These are phyloP conservation scores for Pisolithus marmoratus DNA, from an alignment of 768 basidiomycete species.

Conservation along the genomic window DNA sequence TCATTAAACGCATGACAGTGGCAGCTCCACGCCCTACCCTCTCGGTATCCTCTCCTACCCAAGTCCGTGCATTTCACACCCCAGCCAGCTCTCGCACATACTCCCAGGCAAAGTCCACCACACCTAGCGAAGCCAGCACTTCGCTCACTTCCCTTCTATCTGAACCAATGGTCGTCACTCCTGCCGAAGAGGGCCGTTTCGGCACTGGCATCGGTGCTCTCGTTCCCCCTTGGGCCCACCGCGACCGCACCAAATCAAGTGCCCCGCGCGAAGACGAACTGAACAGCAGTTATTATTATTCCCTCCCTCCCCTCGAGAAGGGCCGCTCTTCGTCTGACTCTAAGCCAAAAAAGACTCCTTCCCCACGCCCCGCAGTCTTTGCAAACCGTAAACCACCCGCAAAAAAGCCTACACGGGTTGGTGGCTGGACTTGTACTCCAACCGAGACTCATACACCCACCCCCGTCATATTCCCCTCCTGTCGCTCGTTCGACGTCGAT, in stretches of 20 bases:
- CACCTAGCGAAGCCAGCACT: conserved; percentile 40
- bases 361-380: conserved; percentile 11
- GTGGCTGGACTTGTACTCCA: conserved; percentile 15
- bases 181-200: conserved; percentile 37
- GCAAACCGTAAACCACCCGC: conserved; percentile 1
- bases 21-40: conserved; percentile 40
- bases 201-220: conserved; percentile 43
- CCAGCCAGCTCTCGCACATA: conserved; percentile 31
- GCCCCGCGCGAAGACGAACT: conserved; percentile 22
- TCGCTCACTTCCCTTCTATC: conserved; percentile 48
- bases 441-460: conserved; percentile 25
- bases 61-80: conserved; percentile 21
- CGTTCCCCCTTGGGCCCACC: conserved; percentile 24
- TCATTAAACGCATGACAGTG: conserved; percentile 29
- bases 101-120: conserved; percentile 25
- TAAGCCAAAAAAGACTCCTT: conserved; percentile 14
- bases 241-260: conserved; percentile 19
- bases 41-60: conserved; percentile 40
- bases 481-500: conserved; percentile 22
- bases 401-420: conserved; percentile 4
- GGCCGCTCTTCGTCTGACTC: conserved; percentile 10
- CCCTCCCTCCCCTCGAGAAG: conserved; percentile 15
- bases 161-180: conserved; percentile 34
- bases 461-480: conserved; percentile 28
- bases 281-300: conserved; percentile 30